phyloP scores from a whole-genome alignment of 1,284 basidiomycete species.

The Cryptococcus floricola region DNA sequence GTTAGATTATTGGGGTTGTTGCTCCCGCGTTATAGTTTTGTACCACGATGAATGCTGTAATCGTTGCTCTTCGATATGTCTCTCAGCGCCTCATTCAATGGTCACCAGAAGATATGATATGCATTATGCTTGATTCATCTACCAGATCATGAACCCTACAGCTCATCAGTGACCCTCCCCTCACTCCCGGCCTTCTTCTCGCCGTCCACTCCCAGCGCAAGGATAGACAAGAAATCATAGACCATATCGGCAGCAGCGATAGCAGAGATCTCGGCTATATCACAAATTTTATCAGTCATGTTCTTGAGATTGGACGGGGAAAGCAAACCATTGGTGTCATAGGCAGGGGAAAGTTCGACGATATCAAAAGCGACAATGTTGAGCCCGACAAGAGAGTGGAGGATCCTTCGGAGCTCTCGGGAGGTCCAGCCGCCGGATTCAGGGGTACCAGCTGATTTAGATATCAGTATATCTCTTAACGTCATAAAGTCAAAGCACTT shows the following conservation, averaged over 20 bases:
- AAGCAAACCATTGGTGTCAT: constrained; percentile 40
- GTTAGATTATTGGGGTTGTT: constrained; percentile 1
- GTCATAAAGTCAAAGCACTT: constrained; percentile 3
- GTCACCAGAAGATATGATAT: neutral
- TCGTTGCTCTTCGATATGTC: too few relatives aligned
- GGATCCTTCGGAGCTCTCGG: constrained; percentile 47
- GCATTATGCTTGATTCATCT: neutral
- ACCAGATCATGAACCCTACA: constrained; percentile 3
- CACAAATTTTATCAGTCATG: neutral
- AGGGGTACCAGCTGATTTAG: constrained; percentile 36
- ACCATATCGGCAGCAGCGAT: constrained; percentile 47
- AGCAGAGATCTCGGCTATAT: constrained; percentile 40
- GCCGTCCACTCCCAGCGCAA: constrained; percentile 23
- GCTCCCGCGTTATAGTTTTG: too few relatives aligned
- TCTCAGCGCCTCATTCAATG: neutral
- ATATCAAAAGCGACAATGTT: constrained; percentile 47
- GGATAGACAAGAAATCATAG: constrained; percentile 36
- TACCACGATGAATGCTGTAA: too few relatives aligned
- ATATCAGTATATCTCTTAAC: neutral
- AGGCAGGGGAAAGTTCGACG: constrained; percentile 44
- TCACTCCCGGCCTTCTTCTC: neutral
- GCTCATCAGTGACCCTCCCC: constrained; percentile 11
- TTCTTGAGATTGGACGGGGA: neutral
- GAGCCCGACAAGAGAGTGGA: constrained; percentile 45
- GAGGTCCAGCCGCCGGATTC: constrained; percentile 51